phyloP scores from a whole-genome alignment of 352 stramenopile genomes.

The Thalassiosira mediterranea region DNA sequence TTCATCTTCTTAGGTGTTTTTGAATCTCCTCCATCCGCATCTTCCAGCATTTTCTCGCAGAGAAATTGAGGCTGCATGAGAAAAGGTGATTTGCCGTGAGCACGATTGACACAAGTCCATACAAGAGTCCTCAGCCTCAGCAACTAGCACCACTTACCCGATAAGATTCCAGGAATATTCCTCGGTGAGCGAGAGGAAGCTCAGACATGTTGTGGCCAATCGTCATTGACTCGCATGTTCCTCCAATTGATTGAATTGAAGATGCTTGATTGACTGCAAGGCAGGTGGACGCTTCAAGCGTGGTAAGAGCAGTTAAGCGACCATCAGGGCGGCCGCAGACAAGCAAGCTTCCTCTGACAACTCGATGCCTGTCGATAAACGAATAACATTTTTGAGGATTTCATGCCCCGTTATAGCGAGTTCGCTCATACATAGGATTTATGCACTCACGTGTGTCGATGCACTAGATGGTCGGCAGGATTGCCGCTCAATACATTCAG shows the following conservation, averaged over 20 bases:
- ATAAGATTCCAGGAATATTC: conserved; percentile 60
- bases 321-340: conserved; percentile 48
- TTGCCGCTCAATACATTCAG: conserved; percentile 79
- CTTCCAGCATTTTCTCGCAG: conserved; percentile 56
- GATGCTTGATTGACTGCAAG: conserved; percentile 48
- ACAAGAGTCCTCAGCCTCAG: too few species aligned
- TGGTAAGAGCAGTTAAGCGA: conserved; percentile 34
- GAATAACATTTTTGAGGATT: too few species aligned
- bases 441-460: conserved; percentile 61
- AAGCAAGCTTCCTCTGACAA: conserved; percentile 40
- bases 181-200: conserved; percentile 61
- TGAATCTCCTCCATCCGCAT: conserved; percentile 31
- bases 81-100: too few species aligned
- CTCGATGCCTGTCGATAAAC: conserved; percentile 43
- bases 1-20: conserved; percentile 52
- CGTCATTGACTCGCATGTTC: conserved; percentile 44
- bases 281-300: conserved; percentile 35
- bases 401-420: too few species aligned
- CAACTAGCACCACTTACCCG: too few species aligned
- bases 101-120: too few species aligned
- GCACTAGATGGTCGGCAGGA: conserved; percentile 81
- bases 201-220: conserved; percentile 80
- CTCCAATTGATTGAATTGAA: conserved; percentile 43
- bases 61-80: conserved; percentile 66
- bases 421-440: neutral